Conservation (phyloP, 129 eudicot species). For the Helianthus tuberosus region DNA sequence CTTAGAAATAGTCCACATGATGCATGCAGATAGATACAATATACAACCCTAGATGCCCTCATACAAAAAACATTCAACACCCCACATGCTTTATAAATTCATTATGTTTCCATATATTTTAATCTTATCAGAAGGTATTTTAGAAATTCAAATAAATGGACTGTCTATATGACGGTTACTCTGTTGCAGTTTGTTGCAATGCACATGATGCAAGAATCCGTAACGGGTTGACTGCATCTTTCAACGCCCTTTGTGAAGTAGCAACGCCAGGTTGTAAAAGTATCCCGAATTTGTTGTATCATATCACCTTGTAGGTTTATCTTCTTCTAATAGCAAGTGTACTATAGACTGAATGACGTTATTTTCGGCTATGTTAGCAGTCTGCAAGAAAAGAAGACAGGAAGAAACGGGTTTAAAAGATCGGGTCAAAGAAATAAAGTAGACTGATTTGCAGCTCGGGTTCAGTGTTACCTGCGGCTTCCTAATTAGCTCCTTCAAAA, state of each 20-base stretch:
- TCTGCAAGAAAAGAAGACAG: conserved; percentile 37
- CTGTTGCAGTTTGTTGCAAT: background rate
- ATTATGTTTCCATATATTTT: background rate
- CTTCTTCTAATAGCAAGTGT: conserved; percentile 80
- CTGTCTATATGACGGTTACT: background rate
- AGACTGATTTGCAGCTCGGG: background rate
- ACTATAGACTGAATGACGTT: conserved; percentile 79
- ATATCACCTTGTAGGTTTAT: conserved; percentile 53
- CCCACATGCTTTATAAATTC: background rate
- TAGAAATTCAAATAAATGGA: background rate
- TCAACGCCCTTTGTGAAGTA: background rate
- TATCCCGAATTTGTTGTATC: conserved; percentile 2
- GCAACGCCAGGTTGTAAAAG: no score
- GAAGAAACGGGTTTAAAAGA: background rate
- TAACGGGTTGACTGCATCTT: conserved; percentile 10
- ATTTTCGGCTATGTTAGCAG: conserved; percentile 52
- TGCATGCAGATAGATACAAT: background rate
- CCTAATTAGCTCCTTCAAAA: conserved; percentile 77
- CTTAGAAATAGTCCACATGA: background rate
- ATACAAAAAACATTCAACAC: background rate
- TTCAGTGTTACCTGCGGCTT: conserved; percentile 70
- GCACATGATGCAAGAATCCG: background rate
- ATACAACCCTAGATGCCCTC: background rate
- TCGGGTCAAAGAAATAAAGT: background rate
- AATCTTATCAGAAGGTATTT: background rate